phyloP scores from a whole-genome alignment of 2,329 filamentous ascomycete genomes.

The Tolypocladium nubicola region DNA sequence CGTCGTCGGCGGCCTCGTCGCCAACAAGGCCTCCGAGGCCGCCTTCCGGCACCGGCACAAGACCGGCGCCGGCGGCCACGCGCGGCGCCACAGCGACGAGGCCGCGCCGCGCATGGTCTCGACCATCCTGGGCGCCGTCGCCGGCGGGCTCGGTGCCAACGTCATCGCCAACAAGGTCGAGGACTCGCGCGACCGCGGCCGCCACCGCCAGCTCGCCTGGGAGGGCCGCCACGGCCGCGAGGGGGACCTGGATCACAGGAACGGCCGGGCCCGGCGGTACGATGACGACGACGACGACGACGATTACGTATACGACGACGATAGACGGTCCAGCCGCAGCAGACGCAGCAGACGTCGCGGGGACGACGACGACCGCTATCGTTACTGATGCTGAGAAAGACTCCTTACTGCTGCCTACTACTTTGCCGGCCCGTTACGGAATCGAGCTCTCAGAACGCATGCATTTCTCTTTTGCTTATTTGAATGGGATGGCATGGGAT shows the following conservation, averaged over 20 bases:
- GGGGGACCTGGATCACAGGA: conserved; percentile 8
- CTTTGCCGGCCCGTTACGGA: no score
- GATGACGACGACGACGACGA: conserved; percentile 11
- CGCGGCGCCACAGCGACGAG: conserved; percentile 14
- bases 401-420: neutral
- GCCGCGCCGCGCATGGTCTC: conserved; percentile 28
- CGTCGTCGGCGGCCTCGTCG: conserved; percentile 43
- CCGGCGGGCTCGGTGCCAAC: conserved; percentile 44
- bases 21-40: conserved; percentile 34
- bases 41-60: conserved; percentile 20
- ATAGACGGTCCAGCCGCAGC: conserved; percentile 11
- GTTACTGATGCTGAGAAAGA: conserved; percentile 7
- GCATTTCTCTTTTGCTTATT: neutral
- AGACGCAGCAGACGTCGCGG: conserved; percentile 11
- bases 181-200: conserved; percentile 21
- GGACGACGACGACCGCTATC: conserved; percentile 11
- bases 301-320: conserved; percentile 17
- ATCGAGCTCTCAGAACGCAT: no score
- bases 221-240: conserved; percentile 20
- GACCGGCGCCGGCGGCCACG: conserved; percentile 5
- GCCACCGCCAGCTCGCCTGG: conserved; percentile 21
- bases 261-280: conserved; percentile 10
- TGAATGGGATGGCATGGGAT: neutral
- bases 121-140: conserved; percentile 42
- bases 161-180: conserved; percentile 35